These are phyloP conservation scores for Marchantia paleacea DNA, from an alignment of 225 moss, liverwort and hornwort species.

Conservation along the genomic window DNA sequence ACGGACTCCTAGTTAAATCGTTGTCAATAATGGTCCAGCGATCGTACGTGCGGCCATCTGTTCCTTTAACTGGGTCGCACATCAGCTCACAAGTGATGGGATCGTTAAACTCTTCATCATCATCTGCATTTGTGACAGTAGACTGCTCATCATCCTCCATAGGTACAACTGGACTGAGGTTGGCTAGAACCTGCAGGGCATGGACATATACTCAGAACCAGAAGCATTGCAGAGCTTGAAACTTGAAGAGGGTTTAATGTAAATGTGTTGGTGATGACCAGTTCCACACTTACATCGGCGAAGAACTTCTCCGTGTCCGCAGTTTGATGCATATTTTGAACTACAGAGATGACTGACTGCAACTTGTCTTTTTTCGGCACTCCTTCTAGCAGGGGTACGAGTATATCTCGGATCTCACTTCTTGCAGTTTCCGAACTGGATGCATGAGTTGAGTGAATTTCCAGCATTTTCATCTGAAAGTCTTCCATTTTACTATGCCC, in stretches of 20 bases:
- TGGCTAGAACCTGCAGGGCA: constrained; percentile 16
- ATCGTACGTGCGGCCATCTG: constrained; percentile 36
- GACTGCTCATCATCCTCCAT: neutral
- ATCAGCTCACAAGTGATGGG: constrained; percentile 38
- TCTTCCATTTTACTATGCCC: constrained; percentile 20
- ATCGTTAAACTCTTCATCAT: constrained; percentile 22
- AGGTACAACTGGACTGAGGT: neutral
- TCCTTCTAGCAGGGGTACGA: neutral
- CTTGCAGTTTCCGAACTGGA: constrained; percentile 1
- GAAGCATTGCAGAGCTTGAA: neutral
- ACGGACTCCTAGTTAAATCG: constrained; percentile 13
- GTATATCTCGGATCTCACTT: constrained; percentile 5
- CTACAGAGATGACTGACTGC: constrained; percentile 9
- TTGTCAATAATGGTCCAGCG: constrained; percentile 30
- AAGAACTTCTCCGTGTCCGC: constrained; percentile 23
- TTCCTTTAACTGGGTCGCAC: constrained; percentile 43
- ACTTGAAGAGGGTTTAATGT: neutral
- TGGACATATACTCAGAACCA: neutral
- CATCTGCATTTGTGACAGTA: neutral
- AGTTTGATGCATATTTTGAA: constrained; percentile 5
- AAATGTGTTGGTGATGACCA: neutral
- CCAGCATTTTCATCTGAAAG: constrained; percentile 21
- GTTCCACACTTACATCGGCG: constrained; percentile 18
- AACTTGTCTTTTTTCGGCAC: constrained; percentile 5
- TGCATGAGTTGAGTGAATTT: constrained; percentile 5